Evolutionary conservation across 2,329 filamentous ascomycete species (phyloP).

Genomic region (Trichophaea hybrida): DNA sequence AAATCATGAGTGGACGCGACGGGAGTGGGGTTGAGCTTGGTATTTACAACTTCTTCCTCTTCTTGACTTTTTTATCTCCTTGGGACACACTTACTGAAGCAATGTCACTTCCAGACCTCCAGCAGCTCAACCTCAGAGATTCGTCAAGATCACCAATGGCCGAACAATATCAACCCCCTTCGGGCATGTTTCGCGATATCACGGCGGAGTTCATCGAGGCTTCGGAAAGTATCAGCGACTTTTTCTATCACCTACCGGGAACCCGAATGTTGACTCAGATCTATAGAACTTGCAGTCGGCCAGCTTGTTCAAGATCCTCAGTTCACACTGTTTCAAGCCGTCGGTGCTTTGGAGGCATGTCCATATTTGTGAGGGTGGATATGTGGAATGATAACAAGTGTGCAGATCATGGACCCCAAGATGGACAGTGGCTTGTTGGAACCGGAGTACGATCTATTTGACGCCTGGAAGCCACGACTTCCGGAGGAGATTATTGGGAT

Average conservation of each 20-base stretch:
- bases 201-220: conserved; percentile 42
- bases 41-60: neutral
- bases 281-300: conserved; percentile 56
- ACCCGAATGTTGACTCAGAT: neutral
- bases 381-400: neutral
- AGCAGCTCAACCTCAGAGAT: neutral
- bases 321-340: conserved; percentile 89
- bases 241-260: neutral
- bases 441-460: conserved; percentile 71
- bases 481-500: conserved; percentile 78
- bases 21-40: conserved; percentile 14
- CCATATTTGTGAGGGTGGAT: conserved; percentile 8
- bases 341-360: conserved; percentile 63
- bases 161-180: conserved; percentile 4
- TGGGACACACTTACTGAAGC: no score
- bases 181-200: conserved; percentile 36
- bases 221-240: conserved; percentile 34
- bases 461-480: conserved; percentile 51
- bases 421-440: conserved; percentile 89
- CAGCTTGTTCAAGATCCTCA: conserved; percentile 84
- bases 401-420: conserved; percentile 93
- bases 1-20: conserved; percentile 1
- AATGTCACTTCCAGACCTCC: neutral
- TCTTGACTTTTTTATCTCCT: no score
- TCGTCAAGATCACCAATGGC: neutral